Evolutionary conservation across 2,329 filamentous ascomycete genomes (phyloP), one percentile per base, ranked within the genome.

Genomic region (Botrytis porri): DNA sequence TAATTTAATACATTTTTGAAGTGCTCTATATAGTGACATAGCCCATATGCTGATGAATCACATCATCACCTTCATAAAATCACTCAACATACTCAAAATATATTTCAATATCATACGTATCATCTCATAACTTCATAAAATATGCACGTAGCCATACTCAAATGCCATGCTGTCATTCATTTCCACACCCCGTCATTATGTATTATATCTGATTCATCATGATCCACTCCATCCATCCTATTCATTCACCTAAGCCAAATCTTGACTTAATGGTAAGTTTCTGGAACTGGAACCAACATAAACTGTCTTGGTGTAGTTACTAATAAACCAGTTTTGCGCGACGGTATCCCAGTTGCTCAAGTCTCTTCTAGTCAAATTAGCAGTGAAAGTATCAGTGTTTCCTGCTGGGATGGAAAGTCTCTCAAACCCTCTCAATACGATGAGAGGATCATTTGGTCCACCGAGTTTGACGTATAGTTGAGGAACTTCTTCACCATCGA

Each of bases 321-420:
- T 77, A 41, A 81, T 77, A 63, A 94, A 88, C 95, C 95, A 98
- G 84, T 98, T 91, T 85, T 98, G 95, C n/a, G 83, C 81, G 1
- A 80, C 85, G 0, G 88, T 84, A 77, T 97, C 93, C 95, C 95
- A 98, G 84, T 94, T 96, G 81, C 91, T 94, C 72, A 98, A 77
- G 80, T 98, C 95, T 73, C 94, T 89, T 57, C 95, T 88, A 9
- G 90, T 94, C 72, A 98, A 82, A 25, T 90, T 87, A 0, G 88
- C 90, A 0, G 82, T 85, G 84, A 96, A 97, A 2, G 86, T 88
- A 5, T 84, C 85, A 69, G 86, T 89, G 81, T 89, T 81, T n/a
- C 93, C 93, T 0, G 93, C 87, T 6, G 87, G 85, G 75, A 98
- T 90, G 67, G 85, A 86, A 73, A 97, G 82, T 64, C 93, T 89